A percentile compares a stretch with the other conserved stretches of the same genome.
Conservation (phyloP, 305 asterid species). For the Caryopteris hybrid region DNA sequence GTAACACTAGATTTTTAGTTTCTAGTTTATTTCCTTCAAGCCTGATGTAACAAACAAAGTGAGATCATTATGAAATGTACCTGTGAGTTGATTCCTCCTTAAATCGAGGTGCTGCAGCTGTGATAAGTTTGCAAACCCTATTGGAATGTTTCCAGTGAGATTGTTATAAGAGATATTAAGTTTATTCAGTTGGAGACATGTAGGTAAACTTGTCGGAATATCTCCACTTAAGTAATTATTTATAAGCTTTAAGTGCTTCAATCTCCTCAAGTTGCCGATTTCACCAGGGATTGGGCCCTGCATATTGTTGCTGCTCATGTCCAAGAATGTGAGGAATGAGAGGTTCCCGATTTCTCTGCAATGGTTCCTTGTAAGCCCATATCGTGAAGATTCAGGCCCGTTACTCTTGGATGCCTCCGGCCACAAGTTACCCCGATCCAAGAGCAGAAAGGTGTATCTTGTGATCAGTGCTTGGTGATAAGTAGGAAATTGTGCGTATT, state of each 20-base stretch:
- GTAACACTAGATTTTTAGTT: no score
- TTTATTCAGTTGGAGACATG: not conserved
- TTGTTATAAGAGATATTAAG: not conserved
- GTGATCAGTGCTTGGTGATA: not conserved
- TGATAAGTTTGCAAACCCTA: not conserved
- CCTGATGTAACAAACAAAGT: no score
- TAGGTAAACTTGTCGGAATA: not conserved
- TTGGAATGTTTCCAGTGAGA: not conserved
- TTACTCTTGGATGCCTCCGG: not conserved
- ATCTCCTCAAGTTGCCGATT: not conserved
- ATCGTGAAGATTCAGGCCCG: not conserved
- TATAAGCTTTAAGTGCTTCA: not conserved
- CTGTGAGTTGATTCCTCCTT: not conserved
- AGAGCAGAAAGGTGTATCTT: not conserved
- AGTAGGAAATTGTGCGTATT: no score
- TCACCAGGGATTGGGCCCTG: not conserved
- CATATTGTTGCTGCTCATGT: not conserved
- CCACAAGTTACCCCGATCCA: not conserved
- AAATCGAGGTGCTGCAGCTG: not conserved
- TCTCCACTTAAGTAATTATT: not conserved
- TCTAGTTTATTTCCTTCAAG: no score
- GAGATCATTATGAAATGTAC: no score
- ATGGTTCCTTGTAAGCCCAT: not conserved
- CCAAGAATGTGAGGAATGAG: not conserved
- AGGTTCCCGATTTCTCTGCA: constrained; percentile 4